Conservation (phyloP, 352 stramenopile species). For the Phytophthora constricta region DNA sequence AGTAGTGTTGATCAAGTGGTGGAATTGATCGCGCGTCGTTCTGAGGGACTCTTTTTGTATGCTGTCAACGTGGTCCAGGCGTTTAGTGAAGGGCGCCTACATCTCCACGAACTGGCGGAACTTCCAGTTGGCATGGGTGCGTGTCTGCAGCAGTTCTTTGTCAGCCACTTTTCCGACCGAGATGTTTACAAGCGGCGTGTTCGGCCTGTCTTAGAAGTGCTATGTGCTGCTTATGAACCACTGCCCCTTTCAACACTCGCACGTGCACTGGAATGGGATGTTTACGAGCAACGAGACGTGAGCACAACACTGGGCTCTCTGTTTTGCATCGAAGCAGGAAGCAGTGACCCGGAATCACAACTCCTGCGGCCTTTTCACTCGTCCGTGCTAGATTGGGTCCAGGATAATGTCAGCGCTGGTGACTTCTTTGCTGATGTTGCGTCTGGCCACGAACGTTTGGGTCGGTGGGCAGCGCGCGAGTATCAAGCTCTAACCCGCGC, state of each 20-base stretch:
- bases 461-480: slow-evolving; percentile 60
- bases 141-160: slow-evolving; percentile 77
- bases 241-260: slow-evolving; percentile 51
- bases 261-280: slow-evolving; percentile 59
- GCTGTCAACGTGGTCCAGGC: slow-evolving; percentile 80
- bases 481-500: slow-evolving; percentile 54
- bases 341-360: slow-evolving; percentile 28
- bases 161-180: slow-evolving; percentile 60
- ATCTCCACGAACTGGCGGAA: slow-evolving; percentile 54
- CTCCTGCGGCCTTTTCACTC: slow-evolving; percentile 72
- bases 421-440: slow-evolving; percentile 59
- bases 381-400: slow-evolving; percentile 76
- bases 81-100: slow-evolving; percentile 57
- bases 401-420: slow-evolving; percentile 55
- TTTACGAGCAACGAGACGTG: slow-evolving; percentile 71
- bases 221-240: slow-evolving; percentile 74
- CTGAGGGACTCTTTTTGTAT: slow-evolving; percentile 77
- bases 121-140: slow-evolving; percentile 70
- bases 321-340: slow-evolving; percentile 57
- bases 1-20: slow-evolving; percentile 43
- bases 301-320: slow-evolving; percentile 57
- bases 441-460: slow-evolving; percentile 67
- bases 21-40: slow-evolving; percentile 57
- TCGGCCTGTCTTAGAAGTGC: slow-evolving; percentile 69
- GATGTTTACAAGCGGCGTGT: slow-evolving; percentile 61